These are phyloP conservation scores for Xylaria palmicola DNA, from an alignment of 495 filamentous ascomycete species.

Conservation along the genomic window DNA sequence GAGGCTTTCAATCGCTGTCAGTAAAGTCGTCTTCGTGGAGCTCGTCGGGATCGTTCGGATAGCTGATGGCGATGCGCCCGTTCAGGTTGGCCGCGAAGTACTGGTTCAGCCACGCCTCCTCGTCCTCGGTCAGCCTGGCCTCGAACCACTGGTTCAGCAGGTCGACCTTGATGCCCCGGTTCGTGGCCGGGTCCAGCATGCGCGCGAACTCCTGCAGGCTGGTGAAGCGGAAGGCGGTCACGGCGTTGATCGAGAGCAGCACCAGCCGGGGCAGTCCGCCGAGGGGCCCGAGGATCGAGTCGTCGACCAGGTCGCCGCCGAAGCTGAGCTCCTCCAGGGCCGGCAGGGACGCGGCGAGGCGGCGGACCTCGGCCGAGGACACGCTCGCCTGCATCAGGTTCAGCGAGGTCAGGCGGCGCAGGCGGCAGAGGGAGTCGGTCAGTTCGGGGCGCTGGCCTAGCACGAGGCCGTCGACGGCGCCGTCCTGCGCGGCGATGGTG, in stretches of 20 bases:
- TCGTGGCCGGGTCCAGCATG: slow-evolving; percentile 37
- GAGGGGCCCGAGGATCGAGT: slow-evolving; percentile 45
- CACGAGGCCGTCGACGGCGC: slow-evolving; percentile 44
- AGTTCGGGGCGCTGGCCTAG: slow-evolving; percentile 40
- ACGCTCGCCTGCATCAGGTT: slow-evolving; percentile 29
- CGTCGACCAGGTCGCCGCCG: slow-evolving; percentile 55
- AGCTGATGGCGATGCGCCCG: slow-evolving; percentile 29
- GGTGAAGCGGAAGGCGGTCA: slow-evolving; percentile 46
- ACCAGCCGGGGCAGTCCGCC: slow-evolving; percentile 40
- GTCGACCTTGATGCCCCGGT: slow-evolving; percentile 28
- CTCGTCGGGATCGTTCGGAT: slow-evolving; percentile 32
- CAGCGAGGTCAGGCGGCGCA: slow-evolving; percentile 30
- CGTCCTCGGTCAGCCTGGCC: slow-evolving; percentile 16
- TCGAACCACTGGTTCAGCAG: slow-evolving; percentile 26
- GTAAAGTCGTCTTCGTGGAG: slow-evolving; percentile 35
- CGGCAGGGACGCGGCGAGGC: slow-evolving; percentile 34
- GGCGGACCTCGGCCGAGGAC: slow-evolving; percentile 11
- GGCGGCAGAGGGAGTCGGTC: slow-evolving; percentile 43
- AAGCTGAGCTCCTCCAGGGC: slow-evolving; percentile 56
- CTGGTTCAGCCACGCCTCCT: slow-evolving; percentile 20
- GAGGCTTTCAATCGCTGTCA: slow-evolving; percentile 24
- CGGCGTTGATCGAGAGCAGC: slow-evolving; percentile 45
- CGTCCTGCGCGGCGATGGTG: slow-evolving; percentile 47
- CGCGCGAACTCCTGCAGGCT: slow-evolving; percentile 49
- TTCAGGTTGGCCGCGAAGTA: slow-evolving; percentile 20